Percentiles rank a stretch among this genome's conserved stretches.
Conservation (phyloP, 768 basidiomycete genomes). For the Lyophyllum decastes region DNA sequence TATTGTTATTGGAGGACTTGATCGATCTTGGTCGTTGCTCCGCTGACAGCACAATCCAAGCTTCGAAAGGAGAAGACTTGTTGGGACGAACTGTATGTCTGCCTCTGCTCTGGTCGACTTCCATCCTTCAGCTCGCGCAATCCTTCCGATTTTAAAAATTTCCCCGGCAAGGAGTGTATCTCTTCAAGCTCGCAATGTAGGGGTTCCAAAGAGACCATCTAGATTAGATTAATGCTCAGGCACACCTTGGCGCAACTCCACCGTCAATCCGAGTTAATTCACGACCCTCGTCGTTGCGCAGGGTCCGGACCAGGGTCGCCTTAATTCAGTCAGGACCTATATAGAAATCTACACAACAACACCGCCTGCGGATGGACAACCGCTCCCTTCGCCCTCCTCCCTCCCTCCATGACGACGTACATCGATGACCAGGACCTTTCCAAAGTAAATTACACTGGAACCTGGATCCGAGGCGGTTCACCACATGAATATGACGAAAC, state of each 20-base stretch:
- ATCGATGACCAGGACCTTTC: conserved; percentile 37
- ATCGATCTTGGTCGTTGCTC: neutral
- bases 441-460: conserved; percentile 32
- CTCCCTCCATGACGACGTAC: conserved; percentile 11
- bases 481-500: conserved; percentile 27
- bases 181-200: too few species aligned
- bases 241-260: neutral
- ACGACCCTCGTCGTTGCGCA: neutral
- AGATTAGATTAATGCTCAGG: neutral
- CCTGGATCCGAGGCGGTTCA: conserved; percentile 33
- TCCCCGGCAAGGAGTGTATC: too few species aligned
- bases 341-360: neutral
- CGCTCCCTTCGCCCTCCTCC: neutral
- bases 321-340: conserved; percentile 3
- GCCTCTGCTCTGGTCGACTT: neutral
- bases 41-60: neutral
- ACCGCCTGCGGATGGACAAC: conserved; percentile 1
- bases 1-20: neutral
- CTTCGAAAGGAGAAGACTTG: neutral
- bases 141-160: too few species aligned
- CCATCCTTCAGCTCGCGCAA: neutral
- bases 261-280: neutral
- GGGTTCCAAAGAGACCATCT: too few species aligned
- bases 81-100: neutral
- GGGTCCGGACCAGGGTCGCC: conserved; percentile 5